These are phyloP conservation scores for Phlebiopsis flavidoalba DNA, from an alignment of 768 basidiomycete genomes.

Conservation along the genomic window DNA sequence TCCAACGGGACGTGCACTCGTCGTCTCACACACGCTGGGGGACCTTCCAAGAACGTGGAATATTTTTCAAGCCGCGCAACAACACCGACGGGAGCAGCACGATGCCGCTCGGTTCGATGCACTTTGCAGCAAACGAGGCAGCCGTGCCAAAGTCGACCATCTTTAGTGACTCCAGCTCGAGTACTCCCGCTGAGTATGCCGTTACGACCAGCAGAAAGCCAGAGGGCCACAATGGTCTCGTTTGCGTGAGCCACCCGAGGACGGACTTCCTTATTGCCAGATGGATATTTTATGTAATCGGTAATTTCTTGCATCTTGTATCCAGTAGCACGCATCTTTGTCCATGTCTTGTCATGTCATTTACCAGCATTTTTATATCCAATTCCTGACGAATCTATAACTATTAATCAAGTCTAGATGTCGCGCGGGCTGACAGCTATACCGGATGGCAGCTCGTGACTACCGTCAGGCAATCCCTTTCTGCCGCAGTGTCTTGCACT, in stretches of 20 bases:
- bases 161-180: not conserved
- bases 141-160: not conserved
- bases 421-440: too few species aligned
- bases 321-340: not conserved
- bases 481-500: conserved; percentile 6
- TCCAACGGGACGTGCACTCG: conserved; percentile 24
- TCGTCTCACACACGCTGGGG: conserved; percentile 18
- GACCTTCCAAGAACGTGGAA: conserved; percentile 11
- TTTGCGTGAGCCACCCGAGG: not conserved
- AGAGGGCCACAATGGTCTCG: not conserved
- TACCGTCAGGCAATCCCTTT: conserved; percentile 4
- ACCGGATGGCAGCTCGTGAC: too few species aligned
- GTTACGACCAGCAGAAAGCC: not conserved
- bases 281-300: not conserved
- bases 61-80: conserved; percentile 2
- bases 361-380: not conserved
- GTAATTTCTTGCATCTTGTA: not conserved
- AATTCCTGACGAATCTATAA: not conserved
- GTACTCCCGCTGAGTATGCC: not conserved
- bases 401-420: not conserved
- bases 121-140: conserved; percentile 13
- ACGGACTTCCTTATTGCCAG: not conserved
- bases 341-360: not conserved
- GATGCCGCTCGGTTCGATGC: conserved; percentile 14
- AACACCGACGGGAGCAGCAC: not conserved